Evolutionary conservation across 768 basidiomycete species (phyloP), one percentile per base, ranked within the genome.

Genomic region (Zangia roseola): DNA sequence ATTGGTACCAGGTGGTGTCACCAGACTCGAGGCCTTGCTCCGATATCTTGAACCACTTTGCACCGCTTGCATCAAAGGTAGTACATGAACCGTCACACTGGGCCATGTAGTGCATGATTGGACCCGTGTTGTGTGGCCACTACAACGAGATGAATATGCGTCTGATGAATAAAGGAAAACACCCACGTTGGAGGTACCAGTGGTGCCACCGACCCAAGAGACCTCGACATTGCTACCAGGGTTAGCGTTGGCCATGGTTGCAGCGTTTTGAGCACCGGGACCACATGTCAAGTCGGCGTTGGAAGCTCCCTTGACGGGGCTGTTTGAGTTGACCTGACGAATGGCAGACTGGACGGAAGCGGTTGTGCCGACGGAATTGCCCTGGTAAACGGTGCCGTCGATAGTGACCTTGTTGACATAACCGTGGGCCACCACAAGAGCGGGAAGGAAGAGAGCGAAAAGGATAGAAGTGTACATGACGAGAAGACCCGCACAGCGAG

Each of bases 11-110:
- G 5, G 69, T 57, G 0, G 9, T 50, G 20, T 52, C 59, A n/a
- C 58, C 58, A 12, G 60, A 10, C 28, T 74, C 64, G 20, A 70
- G 65, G 10, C 79, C 82, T 10, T 70, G 68, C 58, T 84, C 75
- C n/a, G 77, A 61, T 34, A 85, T 82, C 72, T 88, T 89, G 78
- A 89, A 87, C 84, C 84, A 90, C 54, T 82, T 68, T 12, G 84
- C 82, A 30, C 64, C 56, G 17, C 72, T 65, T 9, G 79, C 65
- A 57, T 84, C 71, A 64, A 80, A 86, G 49, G 78, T 61, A 48
- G 74, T 65, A 64, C 86, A 89, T 9, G 78, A 58, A 1, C 72
- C 69, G n/a, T 69, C 61, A 54, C 88, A 91, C 40, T 67, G 57
- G 14, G 85, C 79, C 77, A 91, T 76, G 67, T 91, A 90, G 36